Base-by-base conservation (phyloP, 768 basidiomycete genomes). In the Tylopilus sp. region DNA sequence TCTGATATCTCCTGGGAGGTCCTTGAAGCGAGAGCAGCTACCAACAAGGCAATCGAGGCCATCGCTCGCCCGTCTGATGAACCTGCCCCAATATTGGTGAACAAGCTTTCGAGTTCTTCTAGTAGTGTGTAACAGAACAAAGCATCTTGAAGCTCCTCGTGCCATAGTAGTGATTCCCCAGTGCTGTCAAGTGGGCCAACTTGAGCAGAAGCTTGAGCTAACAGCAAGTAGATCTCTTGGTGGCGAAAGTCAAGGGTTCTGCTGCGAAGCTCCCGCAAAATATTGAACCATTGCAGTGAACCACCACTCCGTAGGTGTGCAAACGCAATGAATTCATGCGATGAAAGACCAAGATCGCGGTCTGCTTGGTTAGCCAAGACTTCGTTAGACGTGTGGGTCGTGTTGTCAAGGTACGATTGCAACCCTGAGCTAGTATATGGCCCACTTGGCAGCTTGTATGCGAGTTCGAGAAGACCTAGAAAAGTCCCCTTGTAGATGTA, bases 311-410 rank as follows among this genome's bases (percentile, higher is more conserved):
- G 76, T 31, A 82, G 53, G 44, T 69, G 64, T 10, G 71, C 73
- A 47, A 79, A 82, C 0, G 74, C 67, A 11, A 73, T 62, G 30
- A 66, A 75, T 48, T 82, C 79, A 22, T 82, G 77, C 2, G 76
- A 52, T 10, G 55, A 69, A 20, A 82, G 60, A 6, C 72, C 64
- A n/a, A 45, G 41, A 5, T 73, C 73, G 48, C 78, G 79, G 9
- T 68, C 60, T 0, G 53, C 52, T 50, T 82, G 80, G 17, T 61
- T 56, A 22, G 73, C 72, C 23, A 82, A 56, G 30, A 75, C 59
- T 17, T 67, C 55, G 43, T 82, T 82, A 1, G 75, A 65, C 0
- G 71, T 71, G 43, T 78, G 74, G 15, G 55, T 60, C 5, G 73
- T 75, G 1, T 48, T 41, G 20, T 53, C 33, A 6, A 78, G 52